Evolutionary conservation across 495 filamentous ascomycete species (phyloP), one percentile per base, ranked within the genome.

Genomic region (Lasiosphaeria hispida): DNA sequence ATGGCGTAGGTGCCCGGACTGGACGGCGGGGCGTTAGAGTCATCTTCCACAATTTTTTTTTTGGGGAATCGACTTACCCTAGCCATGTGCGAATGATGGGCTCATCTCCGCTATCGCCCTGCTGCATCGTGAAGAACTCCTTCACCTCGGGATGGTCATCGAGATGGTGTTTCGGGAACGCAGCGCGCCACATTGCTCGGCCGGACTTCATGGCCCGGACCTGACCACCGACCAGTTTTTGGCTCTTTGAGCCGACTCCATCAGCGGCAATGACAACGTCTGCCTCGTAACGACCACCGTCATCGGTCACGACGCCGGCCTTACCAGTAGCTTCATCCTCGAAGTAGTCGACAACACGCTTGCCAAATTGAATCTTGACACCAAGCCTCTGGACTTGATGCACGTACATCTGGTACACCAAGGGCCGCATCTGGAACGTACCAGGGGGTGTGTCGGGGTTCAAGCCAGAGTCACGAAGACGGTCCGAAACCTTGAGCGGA

Each of bases 261-360:
- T 87, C 84, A 2, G 84, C 83, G 3, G 83, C 83, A 48, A 87
- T 76, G 4, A 86, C 71, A 0, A 85, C 53, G 64, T 87, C 81
- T 5, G 80, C 81, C 41, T 78, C 72, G 61, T 73, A 80, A 1
- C 35, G 65, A 41, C 77, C 72, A 10, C 80, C 83, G 38, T 81
- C 70, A 18, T 80, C 73, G 0, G 80, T 75, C 0, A 76, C 63
- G 34, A 80, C 76, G 10, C 78, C 74, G 0, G 69, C 79, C 43
- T 71, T 77, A 10, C 69, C 60, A 3, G 50, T 58, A 0, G 64
- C 50, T 17, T 75, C 64, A 55, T 83, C 73, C 68, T 85, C 81
- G 42, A 53, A 75, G 54, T 83, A 79, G n/a, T 76, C 64, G 6
- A 76, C 71, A 1, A 85, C 81, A 3, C 62, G 69, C 64, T 78